Percentiles rank a stretch among this genome's conserved stretches.
These are phyloP conservation scores for Globisporangium orthogonon DNA, from an alignment of 352 stramenopile species.

Conservation along the genomic window DNA sequence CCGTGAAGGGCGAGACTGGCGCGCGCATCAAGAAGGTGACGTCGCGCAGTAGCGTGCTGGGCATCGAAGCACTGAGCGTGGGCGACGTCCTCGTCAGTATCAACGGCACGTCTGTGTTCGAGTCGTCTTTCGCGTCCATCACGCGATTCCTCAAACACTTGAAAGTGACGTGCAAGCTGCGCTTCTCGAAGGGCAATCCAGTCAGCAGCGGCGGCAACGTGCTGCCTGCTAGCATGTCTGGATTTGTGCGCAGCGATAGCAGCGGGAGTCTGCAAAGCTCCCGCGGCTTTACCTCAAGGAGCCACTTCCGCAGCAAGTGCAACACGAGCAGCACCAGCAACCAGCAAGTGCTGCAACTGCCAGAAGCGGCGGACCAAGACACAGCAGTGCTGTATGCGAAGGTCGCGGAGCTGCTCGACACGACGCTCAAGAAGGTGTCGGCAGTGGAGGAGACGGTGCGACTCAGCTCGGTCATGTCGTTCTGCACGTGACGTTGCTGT, in stretches of 20 bases:
- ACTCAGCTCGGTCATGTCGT: constrained; percentile 68
- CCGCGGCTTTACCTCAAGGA: constrained; percentile 8
- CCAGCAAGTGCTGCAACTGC: constrained; percentile 20
- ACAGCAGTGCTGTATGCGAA: constrained; percentile 52
- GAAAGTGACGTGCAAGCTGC: constrained; percentile 71
- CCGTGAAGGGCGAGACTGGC: constrained; percentile 34
- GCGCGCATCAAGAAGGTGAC: constrained; percentile 60
- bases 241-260: constrained; percentile 1
- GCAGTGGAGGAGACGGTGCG: constrained; percentile 69
- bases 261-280: constrained; percentile 4
- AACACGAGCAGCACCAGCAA: constrained; percentile 1
- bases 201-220: neutral
- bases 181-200: constrained; percentile 29
- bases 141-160: constrained; percentile 74
- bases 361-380: constrained; percentile 17
- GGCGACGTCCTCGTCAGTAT: constrained; percentile 73
- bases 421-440: constrained; percentile 70
- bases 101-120: constrained; percentile 56
- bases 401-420: constrained; percentile 61
- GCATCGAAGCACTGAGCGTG: constrained; percentile 43
- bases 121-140: constrained; percentile 54
- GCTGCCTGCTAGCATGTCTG: neutral
- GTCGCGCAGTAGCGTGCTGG: constrained; percentile 64
- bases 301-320: constrained; percentile 1
- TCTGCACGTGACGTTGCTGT: constrained; percentile 29